phyloP scores from a whole-genome alignment of 192 early-diverging fungal species.

The Backusella westeae region DNA sequence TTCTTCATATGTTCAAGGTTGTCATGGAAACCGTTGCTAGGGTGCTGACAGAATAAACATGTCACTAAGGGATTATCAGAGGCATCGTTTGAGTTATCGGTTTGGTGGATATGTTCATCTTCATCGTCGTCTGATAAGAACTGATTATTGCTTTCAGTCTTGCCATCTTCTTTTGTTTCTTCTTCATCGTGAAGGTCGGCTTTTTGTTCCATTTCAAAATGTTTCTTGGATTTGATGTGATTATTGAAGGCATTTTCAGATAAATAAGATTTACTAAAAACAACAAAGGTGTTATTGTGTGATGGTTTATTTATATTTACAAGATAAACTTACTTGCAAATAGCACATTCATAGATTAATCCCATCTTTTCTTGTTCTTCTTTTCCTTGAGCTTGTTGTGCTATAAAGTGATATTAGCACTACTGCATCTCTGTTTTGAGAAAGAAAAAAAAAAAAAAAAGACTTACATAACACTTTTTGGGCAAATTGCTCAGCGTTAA shows the following conservation, averaged over 20 bases:
- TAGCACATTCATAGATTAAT: constrained; percentile 44
- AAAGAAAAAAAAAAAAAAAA: background rate
- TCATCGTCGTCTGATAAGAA: constrained; percentile 13
- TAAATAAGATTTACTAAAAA: constrained; percentile 23
- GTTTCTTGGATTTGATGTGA: constrained; percentile 90
- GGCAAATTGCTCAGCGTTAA: constrained; percentile 84
- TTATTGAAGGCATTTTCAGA: constrained; percentile 87
- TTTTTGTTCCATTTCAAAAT: constrained; percentile 86
- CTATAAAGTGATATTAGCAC: constrained; percentile 12
- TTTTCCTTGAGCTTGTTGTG: constrained; percentile 60
- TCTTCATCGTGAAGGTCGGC: constrained; percentile 45
- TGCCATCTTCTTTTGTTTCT: background rate
- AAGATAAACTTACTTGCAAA: constrained; percentile 44
- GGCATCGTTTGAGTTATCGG: background rate
- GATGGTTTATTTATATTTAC: background rate
- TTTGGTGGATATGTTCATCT: background rate
- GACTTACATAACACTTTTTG: constrained; percentile 59
- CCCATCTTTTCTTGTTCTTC: constrained; percentile 41
- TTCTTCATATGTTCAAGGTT: constrained; percentile 92
- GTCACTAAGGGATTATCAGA: background rate
- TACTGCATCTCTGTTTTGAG: background rate
- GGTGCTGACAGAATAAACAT: constrained; percentile 90
- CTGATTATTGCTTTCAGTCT: background rate
- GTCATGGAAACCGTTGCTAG: constrained; percentile 54
- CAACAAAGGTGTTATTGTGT: background rate